Evolutionary conservation across 768 basidiomycete species (phyloP).

Genomic region (Peribolospora kevripleyi): DNA sequence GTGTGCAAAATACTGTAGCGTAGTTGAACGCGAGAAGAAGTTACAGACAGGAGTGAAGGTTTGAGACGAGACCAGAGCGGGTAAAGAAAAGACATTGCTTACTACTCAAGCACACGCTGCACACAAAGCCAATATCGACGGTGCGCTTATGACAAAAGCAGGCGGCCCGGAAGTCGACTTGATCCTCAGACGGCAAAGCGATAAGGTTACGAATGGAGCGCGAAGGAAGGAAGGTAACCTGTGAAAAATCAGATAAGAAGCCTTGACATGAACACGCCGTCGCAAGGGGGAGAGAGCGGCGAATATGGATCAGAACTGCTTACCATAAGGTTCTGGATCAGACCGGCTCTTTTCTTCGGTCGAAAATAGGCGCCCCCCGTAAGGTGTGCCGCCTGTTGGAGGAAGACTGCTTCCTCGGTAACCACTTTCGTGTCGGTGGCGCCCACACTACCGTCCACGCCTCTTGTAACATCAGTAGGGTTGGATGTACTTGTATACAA

Average conservation of each 20-base stretch:
- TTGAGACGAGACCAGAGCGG: not conserved
- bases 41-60: not conserved
- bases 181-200: conserved; percentile 74
- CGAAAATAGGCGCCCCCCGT: conserved; percentile 84
- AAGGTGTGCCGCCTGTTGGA: conserved; percentile 89
- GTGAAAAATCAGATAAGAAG: not conserved
- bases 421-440: no score
- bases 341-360: conserved; percentile 49
- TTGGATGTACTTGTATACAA: no score
- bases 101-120: conserved; percentile 97
- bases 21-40: not conserved
- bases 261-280: not conserved
- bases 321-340: conserved; percentile 80
- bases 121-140: conserved; percentile 88
- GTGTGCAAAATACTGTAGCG: conserved; percentile 11
- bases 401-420: conserved; percentile 51
- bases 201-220: conserved; percentile 48
- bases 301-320: conserved; percentile 9
- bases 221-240: conserved; percentile 68
- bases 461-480: no score
- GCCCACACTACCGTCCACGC: no score
- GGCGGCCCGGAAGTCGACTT: conserved; percentile 85
- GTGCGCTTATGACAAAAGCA: conserved; percentile 98
- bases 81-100: conserved; percentile 17
- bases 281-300: not conserved